Conservation (phyloP, 2,329 filamentous ascomycete genomes). For the Phyllosticta capitalensis region DNA sequence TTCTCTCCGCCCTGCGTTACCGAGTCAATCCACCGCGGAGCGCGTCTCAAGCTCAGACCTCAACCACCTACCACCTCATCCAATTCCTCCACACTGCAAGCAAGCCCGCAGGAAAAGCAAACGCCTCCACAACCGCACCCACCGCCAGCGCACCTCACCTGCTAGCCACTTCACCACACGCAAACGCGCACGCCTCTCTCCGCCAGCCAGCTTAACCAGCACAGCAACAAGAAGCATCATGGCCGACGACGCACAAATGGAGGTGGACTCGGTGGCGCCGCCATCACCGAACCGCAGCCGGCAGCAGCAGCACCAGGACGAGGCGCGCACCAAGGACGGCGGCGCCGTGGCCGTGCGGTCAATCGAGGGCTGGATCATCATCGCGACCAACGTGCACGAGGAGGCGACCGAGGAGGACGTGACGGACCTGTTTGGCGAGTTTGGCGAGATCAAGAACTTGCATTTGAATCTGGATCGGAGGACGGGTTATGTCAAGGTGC, state of each 20-base stretch:
- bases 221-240: background rate
- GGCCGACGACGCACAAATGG: background rate
- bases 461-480: constrained; percentile 74
- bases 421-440: constrained; percentile 74
- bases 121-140: background rate
- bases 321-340: constrained; percentile 63
- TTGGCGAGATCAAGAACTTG: constrained; percentile 77
- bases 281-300: constrained; percentile 8
- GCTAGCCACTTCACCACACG: background rate
- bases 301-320: constrained; percentile 18
- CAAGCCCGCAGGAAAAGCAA: background rate
- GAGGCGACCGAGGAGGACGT: constrained; percentile 77
- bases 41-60: background rate
- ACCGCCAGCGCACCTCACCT: background rate
- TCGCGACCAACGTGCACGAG: constrained; percentile 80
- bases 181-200: background rate
- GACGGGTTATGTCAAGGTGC: constrained; percentile 78
- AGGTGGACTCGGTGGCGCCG: background rate
- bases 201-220: background rate
- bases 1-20: background rate
- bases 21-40: background rate
- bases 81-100: background rate
- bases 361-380: constrained; percentile 83
- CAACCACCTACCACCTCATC: background rate
- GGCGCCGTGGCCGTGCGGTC: constrained; percentile 68